phyloP scores from a whole-genome alignment of 495 filamentous ascomycete species.

The Umbilicaria muhlenbergii region DNA sequence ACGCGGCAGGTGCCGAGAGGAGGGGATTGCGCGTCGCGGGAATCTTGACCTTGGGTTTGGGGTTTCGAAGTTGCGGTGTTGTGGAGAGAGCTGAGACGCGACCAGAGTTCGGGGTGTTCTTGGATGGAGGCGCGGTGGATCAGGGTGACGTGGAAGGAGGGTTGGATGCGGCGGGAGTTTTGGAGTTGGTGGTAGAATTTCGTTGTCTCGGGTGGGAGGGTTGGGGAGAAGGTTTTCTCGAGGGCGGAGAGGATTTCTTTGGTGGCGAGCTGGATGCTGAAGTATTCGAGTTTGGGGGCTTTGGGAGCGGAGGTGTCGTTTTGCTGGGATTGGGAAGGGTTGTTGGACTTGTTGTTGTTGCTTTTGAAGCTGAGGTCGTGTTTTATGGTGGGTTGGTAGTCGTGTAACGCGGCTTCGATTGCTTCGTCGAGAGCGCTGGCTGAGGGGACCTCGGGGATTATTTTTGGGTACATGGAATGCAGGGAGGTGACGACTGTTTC shows the following conservation, averaged over 20 bases:
- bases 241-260: conserved; percentile 43
- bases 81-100: conserved; percentile 25
- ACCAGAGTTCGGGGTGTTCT: conserved; percentile 52
- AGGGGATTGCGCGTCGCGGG: conserved; percentile 14
- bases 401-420: conserved; percentile 55
- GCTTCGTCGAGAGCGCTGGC: conserved; percentile 65
- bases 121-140: conserved; percentile 57
- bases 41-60: conserved; percentile 6
- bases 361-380: conserved; percentile 45
- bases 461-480: conserved; percentile 52
- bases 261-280: conserved; percentile 49
- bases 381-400: conserved; percentile 62
- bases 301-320: conserved; percentile 12
- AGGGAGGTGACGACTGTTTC: conserved; percentile 61
- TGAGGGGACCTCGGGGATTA: conserved; percentile 57
- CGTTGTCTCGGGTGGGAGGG: conserved; percentile 26
- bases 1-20: conserved; percentile 35
- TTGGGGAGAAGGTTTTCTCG: conserved; percentile 44
- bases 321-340: conserved; percentile 11
- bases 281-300: conserved; percentile 61
- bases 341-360: conserved; percentile 16
- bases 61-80: conserved; percentile 11
- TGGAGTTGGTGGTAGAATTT: conserved; percentile 65
- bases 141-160: conserved; percentile 84
- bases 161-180: conserved; percentile 56